Evolutionary conservation across 2,329 filamentous ascomycete genomes (phyloP).

Genomic region (Lasiodiplodia sp.): DNA sequence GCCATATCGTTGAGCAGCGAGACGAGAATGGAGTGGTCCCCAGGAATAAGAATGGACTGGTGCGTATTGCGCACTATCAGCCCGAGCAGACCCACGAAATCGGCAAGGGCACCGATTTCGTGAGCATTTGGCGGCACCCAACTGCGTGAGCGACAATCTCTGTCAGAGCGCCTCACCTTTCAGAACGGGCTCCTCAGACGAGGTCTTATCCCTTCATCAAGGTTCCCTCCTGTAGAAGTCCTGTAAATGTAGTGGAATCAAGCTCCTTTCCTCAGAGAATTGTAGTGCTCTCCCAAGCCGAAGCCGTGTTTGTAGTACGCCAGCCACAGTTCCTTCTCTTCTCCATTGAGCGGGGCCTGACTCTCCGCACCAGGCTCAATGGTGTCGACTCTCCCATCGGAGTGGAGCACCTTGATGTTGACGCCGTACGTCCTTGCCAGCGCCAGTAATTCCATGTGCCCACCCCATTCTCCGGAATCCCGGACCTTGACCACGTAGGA

Average conservation of each 20-base stretch:
- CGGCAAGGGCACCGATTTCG: slow-evolving; percentile 59
- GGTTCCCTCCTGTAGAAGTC: not conserved
- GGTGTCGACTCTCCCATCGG: slow-evolving; percentile 78
- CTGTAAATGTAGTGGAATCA: slow-evolving; percentile 2
- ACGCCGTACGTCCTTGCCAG: slow-evolving; percentile 81
- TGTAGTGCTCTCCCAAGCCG: slow-evolving; percentile 96
- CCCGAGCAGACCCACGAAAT: slow-evolving; percentile 64
- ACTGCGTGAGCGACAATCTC: not conserved
- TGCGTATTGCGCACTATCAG: slow-evolving; percentile 61
- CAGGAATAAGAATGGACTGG: slow-evolving; percentile 50
- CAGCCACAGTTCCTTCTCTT: slow-evolving; percentile 76
- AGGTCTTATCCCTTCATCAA: not conserved
- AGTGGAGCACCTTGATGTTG: slow-evolving; percentile 83
- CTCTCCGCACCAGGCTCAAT: slow-evolving; percentile 64
- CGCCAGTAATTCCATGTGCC: slow-evolving; percentile 87
- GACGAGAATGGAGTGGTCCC: slow-evolving; percentile 37
- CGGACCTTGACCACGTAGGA: slow-evolving; percentile 78
- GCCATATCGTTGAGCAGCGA: slow-evolving; percentile 57
- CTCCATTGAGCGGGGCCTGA: slow-evolving; percentile 47
- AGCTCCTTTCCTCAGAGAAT: slow-evolving; percentile 68
- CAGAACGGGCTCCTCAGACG: not conserved
- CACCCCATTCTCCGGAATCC: slow-evolving; percentile 94
- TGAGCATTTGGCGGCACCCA: slow-evolving; percentile 57
- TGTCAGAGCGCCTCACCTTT: not conserved
- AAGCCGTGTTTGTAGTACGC: slow-evolving; percentile 96